phyloP scores from a whole-genome alignment of 2,329 filamentous ascomycete species.

The Nemania abortiva region DNA sequence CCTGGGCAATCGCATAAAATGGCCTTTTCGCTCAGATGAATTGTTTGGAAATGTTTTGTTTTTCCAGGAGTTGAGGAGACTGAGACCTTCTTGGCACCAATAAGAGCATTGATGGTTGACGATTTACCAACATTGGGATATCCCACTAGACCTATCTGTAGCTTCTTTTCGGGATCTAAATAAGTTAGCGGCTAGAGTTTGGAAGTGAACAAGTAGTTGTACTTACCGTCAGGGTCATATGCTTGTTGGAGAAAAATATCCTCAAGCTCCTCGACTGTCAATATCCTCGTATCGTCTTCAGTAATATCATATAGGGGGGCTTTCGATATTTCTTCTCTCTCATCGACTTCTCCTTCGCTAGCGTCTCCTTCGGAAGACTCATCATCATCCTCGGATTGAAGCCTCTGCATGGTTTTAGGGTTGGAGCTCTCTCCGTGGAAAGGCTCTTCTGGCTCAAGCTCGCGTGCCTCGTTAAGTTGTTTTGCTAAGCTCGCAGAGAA shows the following conservation, averaged over 20 bases:
- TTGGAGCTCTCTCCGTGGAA: slow-evolving; percentile 49
- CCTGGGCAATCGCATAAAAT: slow-evolving; percentile 97
- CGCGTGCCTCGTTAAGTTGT: slow-evolving; percentile 82
- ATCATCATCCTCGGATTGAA: slow-evolving; percentile 38
- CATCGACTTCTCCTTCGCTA: slow-evolving; percentile 50
- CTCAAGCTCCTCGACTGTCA: slow-evolving; percentile 94
- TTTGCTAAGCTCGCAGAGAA: slow-evolving; percentile 95
- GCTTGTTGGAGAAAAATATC: slow-evolving; percentile 85
- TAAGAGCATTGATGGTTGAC: slow-evolving; percentile 98
- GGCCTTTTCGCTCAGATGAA: slow-evolving; percentile 89
- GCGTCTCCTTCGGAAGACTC: slow-evolving; percentile 47
- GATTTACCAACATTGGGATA: slow-evolving; percentile 99
- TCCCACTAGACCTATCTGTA: slow-evolving; percentile 92
- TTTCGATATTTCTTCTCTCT: slow-evolving; percentile 53
- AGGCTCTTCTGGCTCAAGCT: slow-evolving; percentile 61
- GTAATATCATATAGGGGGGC: slow-evolving; percentile 56
- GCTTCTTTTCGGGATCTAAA: slow-evolving; percentile 69
- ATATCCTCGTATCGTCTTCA: slow-evolving; percentile 78
- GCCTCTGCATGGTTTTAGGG: slow-evolving; percentile 50
- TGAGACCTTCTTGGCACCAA: slow-evolving; percentile 97
- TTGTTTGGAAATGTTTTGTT: slow-evolving; percentile 99
- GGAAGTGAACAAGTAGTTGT: neutral
- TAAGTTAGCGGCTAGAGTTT: slow-evolving; percentile 42
- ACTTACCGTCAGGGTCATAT: slow-evolving; percentile 65
- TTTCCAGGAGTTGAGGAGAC: slow-evolving; percentile 98